These are phyloP conservation scores for Globisporangium lucens DNA, from an alignment of 352 stramenopile species.

Conservation along the genomic window DNA sequence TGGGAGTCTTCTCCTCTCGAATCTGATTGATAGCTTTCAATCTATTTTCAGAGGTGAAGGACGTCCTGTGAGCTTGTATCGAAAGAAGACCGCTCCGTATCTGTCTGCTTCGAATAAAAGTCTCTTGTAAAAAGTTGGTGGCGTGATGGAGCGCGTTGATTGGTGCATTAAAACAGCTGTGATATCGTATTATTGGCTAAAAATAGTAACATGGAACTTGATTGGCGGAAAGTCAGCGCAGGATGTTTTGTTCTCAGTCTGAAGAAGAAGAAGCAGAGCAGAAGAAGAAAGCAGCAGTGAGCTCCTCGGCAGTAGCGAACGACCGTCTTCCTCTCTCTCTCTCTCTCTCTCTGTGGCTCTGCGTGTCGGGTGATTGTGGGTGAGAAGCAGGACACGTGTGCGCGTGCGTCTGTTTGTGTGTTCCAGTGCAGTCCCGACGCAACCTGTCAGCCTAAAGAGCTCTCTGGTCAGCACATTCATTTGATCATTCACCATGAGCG, in stretches of 20 bases:
- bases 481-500: constrained; percentile 4
- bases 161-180: too few relatives aligned
- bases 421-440: background rate
- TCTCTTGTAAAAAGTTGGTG: too few relatives aligned
- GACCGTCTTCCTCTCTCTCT: background rate
- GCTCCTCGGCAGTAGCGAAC: background rate
- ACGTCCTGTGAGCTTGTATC: too few relatives aligned
- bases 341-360: background rate
- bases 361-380: background rate
- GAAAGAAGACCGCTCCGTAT: too few relatives aligned
- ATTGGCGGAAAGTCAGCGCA: background rate
- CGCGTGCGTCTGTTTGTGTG: background rate
- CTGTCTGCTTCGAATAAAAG: too few relatives aligned
- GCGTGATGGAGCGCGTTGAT: too few relatives aligned
- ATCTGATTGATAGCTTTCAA: too few relatives aligned
- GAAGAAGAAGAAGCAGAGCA: background rate
- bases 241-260: background rate
- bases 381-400: background rate
- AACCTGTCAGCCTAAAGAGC: background rate
- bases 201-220: too few relatives aligned
- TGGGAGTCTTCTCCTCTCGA: background rate
- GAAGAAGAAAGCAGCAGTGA: background rate
- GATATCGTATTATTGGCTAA: too few relatives aligned
- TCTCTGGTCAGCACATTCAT: background rate
- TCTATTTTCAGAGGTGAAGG: too few relatives aligned